Percentiles rank a stretch among this genome's conserved stretches.
Evolutionary conservation across 202 grass and related monocot genomes (phyloP).

Genomic region (Carex arenaria): DNA sequence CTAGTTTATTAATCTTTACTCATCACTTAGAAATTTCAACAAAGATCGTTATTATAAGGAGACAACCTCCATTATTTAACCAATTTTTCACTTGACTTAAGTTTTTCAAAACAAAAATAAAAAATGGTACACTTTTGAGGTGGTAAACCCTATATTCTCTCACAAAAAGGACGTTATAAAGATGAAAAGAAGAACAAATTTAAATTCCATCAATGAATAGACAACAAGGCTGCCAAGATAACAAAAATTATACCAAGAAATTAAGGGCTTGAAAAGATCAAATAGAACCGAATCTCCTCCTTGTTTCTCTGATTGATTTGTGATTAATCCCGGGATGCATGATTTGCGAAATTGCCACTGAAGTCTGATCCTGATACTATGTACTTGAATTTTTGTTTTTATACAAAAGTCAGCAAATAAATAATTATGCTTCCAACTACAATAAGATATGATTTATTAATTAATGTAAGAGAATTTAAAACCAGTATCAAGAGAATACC

Average conservation of each 20-base stretch:
- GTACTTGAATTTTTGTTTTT: conserved; percentile 40
- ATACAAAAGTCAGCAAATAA: conserved; percentile 23
- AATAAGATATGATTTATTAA: too few species aligned
- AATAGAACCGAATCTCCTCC: conserved; percentile 52
- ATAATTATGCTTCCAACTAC: conserved; percentile 30
- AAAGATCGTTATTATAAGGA: background rate
- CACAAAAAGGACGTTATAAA: background rate
- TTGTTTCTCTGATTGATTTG: conserved; percentile 38
- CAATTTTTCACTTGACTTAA: background rate
- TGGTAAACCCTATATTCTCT: background rate
- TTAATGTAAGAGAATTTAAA: too few species aligned
- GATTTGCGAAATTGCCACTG: conserved; percentile 43
- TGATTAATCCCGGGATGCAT: conserved; percentile 56
- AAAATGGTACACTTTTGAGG: background rate
- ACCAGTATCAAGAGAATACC: too few species aligned
- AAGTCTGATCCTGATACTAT: conserved; percentile 41
- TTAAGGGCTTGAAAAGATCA: conserved; percentile 34
- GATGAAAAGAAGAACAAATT: background rate
- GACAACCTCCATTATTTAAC: background rate
- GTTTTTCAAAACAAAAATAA: background rate
- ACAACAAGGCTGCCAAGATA: background rate
- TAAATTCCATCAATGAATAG: background rate
- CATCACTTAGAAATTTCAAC: background rate
- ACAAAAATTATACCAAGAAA: background rate
- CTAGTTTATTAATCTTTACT: background rate